Evolutionary conservation across 177 flowering plant species (phyloP), one percentile per base, ranked within the genome.

Genomic region (Tripterygium wilfordii): DNA sequence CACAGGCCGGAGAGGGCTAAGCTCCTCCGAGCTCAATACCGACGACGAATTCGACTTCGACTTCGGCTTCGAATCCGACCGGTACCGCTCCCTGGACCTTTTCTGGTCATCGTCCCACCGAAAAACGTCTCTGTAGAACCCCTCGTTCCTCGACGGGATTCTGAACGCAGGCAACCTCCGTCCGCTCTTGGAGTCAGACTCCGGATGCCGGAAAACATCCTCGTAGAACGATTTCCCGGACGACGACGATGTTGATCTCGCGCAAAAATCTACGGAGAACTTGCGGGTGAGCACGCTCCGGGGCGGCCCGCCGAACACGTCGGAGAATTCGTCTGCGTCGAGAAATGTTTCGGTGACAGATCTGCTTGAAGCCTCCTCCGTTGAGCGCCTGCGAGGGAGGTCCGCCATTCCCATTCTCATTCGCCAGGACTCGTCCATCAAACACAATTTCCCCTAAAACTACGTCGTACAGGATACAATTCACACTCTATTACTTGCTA

Each of bases 251-350:
- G n/a, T n/a, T n/a, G n/a, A 36, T 5, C 60, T 24, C 6, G 56
- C 13, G 49, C n/a, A n/a, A n/a, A 60, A 70, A 17, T 66, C 73
- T 4, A 64, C 65, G 17, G 85, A 69, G 40, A 57, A 55, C 29
- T 70, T 61, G 32, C 77, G 71, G 22, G 61, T 31, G 3, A 79
- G 59, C 1, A 78, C 62, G 19, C 68, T 82, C 31, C 78, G 53
- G 1, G 94, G 96, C 2, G 96, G 94, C 2, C 96, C 96, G 10
- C 96, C 96, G 36, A 80, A 88, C 15, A 88, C 92, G 54, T 88
- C 96, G 58, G 63, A 29, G 68, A 84, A 88, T 57, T 84, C 87
- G 2, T 78, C 75, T 0, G 80, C 71, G 40, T 72, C 54, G 0
- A 66, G 49, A n/a, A n/a, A n/a, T 7, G 8, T 24, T 38, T 38